Evolutionary conservation across 305 asterid species (phyloP), one percentile per base, ranked within the genome.

Genomic region (Nicotiana rustica): DNA sequence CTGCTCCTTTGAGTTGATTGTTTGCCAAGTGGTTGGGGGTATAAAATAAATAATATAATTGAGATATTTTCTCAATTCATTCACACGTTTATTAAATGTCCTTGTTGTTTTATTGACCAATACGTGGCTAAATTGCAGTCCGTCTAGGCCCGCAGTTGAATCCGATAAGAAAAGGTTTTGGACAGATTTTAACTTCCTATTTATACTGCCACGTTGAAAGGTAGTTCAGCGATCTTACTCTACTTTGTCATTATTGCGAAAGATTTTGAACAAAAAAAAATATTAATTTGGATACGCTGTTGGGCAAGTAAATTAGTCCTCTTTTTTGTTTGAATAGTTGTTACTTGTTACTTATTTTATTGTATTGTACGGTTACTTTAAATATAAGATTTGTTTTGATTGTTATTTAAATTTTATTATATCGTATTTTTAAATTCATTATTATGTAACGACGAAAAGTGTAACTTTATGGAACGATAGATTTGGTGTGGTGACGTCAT

Each of bases 201-300:
- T 25, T 7, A 6, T 49, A 49, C 44, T 73, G 79, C 62, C 79
- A 73, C 79, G 79, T 73, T 73, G 64, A 49, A 44, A 49, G 64
- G 64, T 49, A 49, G 64, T 49, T 73, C 64, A 73, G 21, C 79
- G 64, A 25, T 73, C 79, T 9, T 49, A 73, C 62, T 25, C 64
- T 49, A 49, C 79, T 49, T 73, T 73, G 9, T 25, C 41, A 49
- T 1, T 29, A 29, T 29, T 29, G 31, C 2, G 2, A 29, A 29
- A 29, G 2, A 29, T 25, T 25, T 25, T 25, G 25, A 25, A 25
- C 25, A 25, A n/a, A 68, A 68, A 68, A 18, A 36, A 38, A 36
- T n/a, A 70, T 71, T 44, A 10, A 44, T 41, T 44, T 41, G 60
- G 8, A 41, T 18, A 70, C 18, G 59, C 19, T 41, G 10, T 44